A percentile compares a stretch with the other conserved stretches of the same genome.
These are phyloP conservation scores for Aquilaria agallochum DNA, from an alignment of 441 rosid genomes.

Conservation along the genomic window DNA sequence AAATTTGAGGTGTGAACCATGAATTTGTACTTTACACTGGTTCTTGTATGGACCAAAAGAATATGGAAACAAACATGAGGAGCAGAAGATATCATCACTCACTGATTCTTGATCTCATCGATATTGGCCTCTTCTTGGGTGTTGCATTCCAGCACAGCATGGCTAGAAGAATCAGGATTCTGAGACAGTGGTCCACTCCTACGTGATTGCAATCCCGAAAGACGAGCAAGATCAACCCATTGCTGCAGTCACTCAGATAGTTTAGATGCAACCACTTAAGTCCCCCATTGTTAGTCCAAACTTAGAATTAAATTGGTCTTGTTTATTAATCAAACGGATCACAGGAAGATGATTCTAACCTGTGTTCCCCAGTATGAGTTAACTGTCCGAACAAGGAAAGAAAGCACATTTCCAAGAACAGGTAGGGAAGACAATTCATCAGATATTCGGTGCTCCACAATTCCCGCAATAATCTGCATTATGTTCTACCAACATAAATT, in stretches of 20 bases:
- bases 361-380: slow-evolving; percentile 97
- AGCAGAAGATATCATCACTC: slow-evolving; percentile 23
- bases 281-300: no score
- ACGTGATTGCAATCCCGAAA: slow-evolving; percentile 72
- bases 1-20: slow-evolving; percentile 12
- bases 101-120: slow-evolving; percentile 57
- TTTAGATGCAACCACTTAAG: no score
- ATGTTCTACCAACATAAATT: slow-evolving; percentile 4
- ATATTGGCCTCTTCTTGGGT: slow-evolving; percentile 51
- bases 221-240: slow-evolving; percentile 97
- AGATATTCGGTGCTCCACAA: slow-evolving; percentile 85
- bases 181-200: slow-evolving; percentile 37
- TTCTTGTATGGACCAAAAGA: not conserved
- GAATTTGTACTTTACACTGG: not conserved
- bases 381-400: slow-evolving; percentile 68
- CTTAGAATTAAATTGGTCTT: no score
- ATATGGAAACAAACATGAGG: not conserved
- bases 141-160: slow-evolving; percentile 41
- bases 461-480: slow-evolving; percentile 88
- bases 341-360: slow-evolving; percentile 41
- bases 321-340: not conserved
- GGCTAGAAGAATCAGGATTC: slow-evolving; percentile 35
- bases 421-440: slow-evolving; percentile 77
- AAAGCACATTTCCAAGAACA: slow-evolving; percentile 68
- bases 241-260: slow-evolving; percentile 50